Evolutionary conservation across 257 asterid species (phyloP).

Genomic region (Lantana camara): DNA sequence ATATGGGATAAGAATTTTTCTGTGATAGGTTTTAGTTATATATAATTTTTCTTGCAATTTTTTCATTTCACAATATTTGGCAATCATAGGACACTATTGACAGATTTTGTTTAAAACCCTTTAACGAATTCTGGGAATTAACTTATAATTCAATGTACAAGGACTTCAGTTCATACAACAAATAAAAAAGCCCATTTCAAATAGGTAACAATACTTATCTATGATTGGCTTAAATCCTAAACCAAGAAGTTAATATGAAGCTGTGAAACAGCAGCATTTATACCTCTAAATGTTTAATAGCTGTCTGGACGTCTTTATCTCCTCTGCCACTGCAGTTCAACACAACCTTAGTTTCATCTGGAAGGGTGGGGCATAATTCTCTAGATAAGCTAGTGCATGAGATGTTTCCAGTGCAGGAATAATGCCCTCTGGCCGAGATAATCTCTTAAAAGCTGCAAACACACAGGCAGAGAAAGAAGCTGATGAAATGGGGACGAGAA

Average conservation of each 20-base stretch:
- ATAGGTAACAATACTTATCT: not conserved
- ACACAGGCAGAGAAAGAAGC: conserved; percentile 11
- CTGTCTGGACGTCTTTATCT: conserved; percentile 91
- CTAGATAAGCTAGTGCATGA: conserved; percentile 84
- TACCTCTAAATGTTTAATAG: conserved; percentile 59
- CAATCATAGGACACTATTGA: no score
- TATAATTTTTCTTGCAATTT: no score
- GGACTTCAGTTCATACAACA: conserved; percentile 15
- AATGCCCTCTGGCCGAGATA: conserved; percentile 82
- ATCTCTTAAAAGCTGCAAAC: conserved; percentile 81
- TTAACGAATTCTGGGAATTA: not conserved
- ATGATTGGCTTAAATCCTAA: no score
- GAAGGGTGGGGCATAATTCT: conserved; percentile 82
- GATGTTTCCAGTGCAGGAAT: conserved; percentile 97
- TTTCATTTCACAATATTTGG: no score
- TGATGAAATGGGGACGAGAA: not conserved
- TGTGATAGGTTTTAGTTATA: no score
- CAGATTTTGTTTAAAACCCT: not conserved
- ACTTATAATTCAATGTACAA: conserved; percentile 1
- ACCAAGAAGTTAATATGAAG: no score
- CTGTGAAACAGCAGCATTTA: no score
- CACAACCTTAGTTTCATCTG: conserved; percentile 78
- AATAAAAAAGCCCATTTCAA: conserved; percentile 2
- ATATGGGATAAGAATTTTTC: no score
- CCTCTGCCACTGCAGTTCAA: conserved; percentile 97